Evolutionary conservation across 148 eudicot species (phyloP).

Genomic region (Dysphania ambrosioides): DNA sequence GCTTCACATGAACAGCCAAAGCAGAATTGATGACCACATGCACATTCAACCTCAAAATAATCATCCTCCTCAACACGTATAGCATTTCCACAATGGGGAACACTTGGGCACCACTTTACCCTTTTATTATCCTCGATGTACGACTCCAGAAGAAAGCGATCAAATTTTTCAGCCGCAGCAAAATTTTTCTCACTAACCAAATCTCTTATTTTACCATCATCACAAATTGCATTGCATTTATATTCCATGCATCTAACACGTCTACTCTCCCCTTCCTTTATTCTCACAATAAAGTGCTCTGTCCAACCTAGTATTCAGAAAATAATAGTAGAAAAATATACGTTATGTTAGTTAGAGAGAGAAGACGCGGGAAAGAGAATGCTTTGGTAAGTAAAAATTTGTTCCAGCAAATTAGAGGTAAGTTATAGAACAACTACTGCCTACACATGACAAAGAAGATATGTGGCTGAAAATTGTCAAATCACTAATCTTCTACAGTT

Average conservation of each 20-base stretch:
- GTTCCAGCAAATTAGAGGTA: background rate
- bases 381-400: background rate
- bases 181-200: constrained; percentile 43
- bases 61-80: constrained; percentile 57
- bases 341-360: background rate
- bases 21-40: constrained; percentile 71
- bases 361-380: background rate
- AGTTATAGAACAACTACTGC: no score
- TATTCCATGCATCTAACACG: constrained; percentile 65
- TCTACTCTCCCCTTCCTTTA: constrained; percentile 69
- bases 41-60: constrained; percentile 66
- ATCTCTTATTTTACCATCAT: constrained; percentile 48
- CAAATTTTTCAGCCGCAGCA: constrained; percentile 53
- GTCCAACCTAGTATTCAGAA: constrained; percentile 49
- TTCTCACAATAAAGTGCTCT: constrained; percentile 61
- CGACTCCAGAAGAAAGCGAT: constrained; percentile 58
- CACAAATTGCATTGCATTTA: constrained; percentile 59
- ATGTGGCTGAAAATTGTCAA: background rate
- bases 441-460: background rate
- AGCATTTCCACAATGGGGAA: constrained; percentile 81
- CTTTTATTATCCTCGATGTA: constrained; percentile 65
- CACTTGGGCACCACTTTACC: constrained; percentile 84
- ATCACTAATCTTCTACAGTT: background rate
- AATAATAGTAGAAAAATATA: background rate
- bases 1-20: constrained; percentile 59